Base-by-base conservation (phyloP, 1,284 basidiomycete genomes). In the Cutaneotrichosporon spelunceum region DNA sequence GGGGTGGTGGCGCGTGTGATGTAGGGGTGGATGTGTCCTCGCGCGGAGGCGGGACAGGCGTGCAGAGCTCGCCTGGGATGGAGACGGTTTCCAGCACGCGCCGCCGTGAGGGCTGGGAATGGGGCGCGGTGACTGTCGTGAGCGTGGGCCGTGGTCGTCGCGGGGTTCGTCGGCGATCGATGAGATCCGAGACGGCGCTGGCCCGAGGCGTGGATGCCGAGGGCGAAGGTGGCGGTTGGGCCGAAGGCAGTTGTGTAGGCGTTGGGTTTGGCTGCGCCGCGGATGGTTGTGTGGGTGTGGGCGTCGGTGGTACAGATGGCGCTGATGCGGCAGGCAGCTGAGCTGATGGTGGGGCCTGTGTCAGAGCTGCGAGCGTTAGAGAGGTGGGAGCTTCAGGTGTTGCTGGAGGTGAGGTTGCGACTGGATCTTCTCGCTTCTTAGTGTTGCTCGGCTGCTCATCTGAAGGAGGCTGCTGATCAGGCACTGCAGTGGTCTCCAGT, bases 141-240 rank as follows among this genome's bases (percentile, higher is more conserved):
- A 53, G 23, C 10, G 23, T 36, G 34, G 23, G 52, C 11, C 34
- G 52, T 19, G 14, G 21, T 26, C 21, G 14, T 7, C 21, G n/a
- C 10, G 52, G 29, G 23, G 52, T 21, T 21, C 52, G 52, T 5
- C 34, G 34, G 13, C 52, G n/a, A 23, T 39, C 33, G 21, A 39
- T 26, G 29, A 53, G 29, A 30, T 53, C 50, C n/a, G 50, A 29
- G 7, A 53, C 52, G 52, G 52, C 10, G 34, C 34, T 39, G 11
- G 34, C 30, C 10, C 50, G 50, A 19, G 33, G 29, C 3, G 50
- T 23, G 6, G 14, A 29, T n/a, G 29, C 50, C 19, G 29, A 16
- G 14, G 50, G 50, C 33, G n/a, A 23, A 8, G 48, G 19, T 23
- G 29, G 30, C 33, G 50, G 45, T 14, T 26, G 45, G 23, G 48